phyloP scores from a whole-genome alignment of 345 rosid genomes.

The Populus euphratica region DNA sequence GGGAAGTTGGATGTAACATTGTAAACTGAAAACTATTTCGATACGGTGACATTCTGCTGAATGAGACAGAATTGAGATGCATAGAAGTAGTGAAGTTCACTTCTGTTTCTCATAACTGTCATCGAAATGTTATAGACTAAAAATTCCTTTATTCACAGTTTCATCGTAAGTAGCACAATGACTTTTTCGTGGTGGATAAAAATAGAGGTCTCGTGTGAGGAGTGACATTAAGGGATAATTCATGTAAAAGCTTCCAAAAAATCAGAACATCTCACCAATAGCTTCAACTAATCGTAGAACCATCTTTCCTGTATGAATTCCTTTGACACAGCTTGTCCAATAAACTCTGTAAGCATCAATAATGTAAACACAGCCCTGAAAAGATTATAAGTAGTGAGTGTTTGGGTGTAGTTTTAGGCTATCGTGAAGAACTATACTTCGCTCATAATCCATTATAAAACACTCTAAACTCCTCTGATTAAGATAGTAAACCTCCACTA shows the following conservation, averaged over 20 bases:
- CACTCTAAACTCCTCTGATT: not conserved
- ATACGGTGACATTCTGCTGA: not conserved
- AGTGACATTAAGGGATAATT: not conserved
- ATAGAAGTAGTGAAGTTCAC: no score
- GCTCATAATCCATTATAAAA: not conserved
- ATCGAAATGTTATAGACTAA: not conserved
- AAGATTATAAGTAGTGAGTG: not conserved
- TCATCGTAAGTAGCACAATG: no score
- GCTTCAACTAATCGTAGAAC: slow-evolving; percentile 89
- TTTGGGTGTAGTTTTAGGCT: not conserved
- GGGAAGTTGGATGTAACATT: not conserved
- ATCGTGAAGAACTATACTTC: not conserved
- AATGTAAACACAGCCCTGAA: slow-evolving; percentile 74
- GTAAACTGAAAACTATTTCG: not conserved
- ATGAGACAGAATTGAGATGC: no score
- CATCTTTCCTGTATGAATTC: slow-evolving; percentile 81
- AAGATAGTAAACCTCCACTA: not conserved
- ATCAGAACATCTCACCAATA: slow-evolving; percentile 48
- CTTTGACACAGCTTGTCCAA: slow-evolving; percentile 77
- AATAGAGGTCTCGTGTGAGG: not conserved
- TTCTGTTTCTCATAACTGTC: not conserved
- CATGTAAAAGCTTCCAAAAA: not conserved
- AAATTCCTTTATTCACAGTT: no score
- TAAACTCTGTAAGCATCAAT: slow-evolving; percentile 75
- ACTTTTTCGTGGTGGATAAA: no score